phyloP scores from a whole-genome alignment of 139 green algal species.

The Astrephomene gubernaculifera region DNA sequence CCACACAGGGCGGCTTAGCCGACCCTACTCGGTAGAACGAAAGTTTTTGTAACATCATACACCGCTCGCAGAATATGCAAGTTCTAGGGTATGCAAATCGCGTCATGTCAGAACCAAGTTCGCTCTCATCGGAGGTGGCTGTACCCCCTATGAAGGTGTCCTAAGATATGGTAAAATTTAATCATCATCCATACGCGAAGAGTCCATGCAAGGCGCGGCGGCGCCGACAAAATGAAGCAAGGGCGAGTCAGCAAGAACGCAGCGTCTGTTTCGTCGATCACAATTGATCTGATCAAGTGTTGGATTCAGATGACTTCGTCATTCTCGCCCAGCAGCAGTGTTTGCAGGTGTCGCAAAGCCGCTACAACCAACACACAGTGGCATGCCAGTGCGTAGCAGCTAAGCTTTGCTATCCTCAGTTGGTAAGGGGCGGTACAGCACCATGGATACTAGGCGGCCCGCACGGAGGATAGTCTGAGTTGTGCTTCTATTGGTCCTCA shows the following conservation, averaged over 20 bases:
- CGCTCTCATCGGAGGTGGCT: conserved; percentile 37
- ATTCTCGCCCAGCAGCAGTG: conserved; percentile 1
- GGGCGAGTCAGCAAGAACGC: conserved; percentile 71
- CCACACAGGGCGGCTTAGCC: conserved; percentile 38
- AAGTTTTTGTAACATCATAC: conserved; percentile 68
- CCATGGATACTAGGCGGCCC: conserved; percentile 14
- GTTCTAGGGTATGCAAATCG: background rate
- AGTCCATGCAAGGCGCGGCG: no score
- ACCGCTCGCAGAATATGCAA: background rate
- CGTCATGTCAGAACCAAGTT: conserved; percentile 12
- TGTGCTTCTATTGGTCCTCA: conserved; percentile 12
- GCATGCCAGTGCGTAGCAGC: background rate
- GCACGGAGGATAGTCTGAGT: conserved; percentile 58
- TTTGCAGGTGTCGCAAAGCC: background rate
- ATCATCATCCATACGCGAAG: conserved; percentile 55
- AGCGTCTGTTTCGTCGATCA: conserved; percentile 53
- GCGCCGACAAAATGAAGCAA: background rate
- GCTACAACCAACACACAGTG: background rate
- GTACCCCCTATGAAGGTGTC: conserved; percentile 66
- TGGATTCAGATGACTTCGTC: conserved; percentile 45
- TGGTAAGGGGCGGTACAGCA: conserved; percentile 48
- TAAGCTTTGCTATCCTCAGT: conserved; percentile 26
- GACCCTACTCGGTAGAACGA: conserved; percentile 64
- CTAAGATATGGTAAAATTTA: conserved; percentile 66
- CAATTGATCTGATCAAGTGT: conserved; percentile 59